phyloP scores from a whole-genome alignment of 2,329 filamentous ascomycete species.

The Penicillium italicum region DNA sequence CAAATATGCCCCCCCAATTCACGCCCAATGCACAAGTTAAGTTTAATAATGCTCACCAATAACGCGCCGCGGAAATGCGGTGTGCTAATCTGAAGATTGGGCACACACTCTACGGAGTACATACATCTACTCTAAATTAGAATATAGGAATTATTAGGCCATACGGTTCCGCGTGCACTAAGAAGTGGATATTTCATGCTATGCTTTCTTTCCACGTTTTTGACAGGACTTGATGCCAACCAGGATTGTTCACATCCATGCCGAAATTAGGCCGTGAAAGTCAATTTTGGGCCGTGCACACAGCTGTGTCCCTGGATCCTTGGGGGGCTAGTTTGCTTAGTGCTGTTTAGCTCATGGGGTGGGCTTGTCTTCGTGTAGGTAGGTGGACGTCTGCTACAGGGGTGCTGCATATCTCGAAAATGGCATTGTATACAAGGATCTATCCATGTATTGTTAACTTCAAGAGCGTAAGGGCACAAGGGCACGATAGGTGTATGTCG shows the following conservation, averaged over 20 bases:
- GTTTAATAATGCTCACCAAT: background rate
- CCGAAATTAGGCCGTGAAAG: background rate
- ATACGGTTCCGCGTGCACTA: background rate
- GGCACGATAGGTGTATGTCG: background rate
- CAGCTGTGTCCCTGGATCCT: background rate
- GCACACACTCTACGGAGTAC: background rate
- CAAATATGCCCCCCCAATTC: background rate
- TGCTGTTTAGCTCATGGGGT: background rate
- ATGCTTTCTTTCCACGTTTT: background rate
- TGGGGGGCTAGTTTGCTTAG: background rate
- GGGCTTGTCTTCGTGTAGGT: background rate
- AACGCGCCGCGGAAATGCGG: background rate
- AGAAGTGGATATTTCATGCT: background rate
- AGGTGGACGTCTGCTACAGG: background rate
- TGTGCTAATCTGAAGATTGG: background rate
- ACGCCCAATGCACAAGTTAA: background rate
- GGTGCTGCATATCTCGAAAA: background rate
- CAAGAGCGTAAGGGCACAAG: background rate
- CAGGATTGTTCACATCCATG: background rate
- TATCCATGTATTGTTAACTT: background rate
- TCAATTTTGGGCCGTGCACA: conserved; percentile 1
- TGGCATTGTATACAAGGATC: background rate
- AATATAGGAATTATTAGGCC: background rate
- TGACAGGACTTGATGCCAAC: background rate
- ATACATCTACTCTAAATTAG: background rate